These are phyloP conservation scores for Fraxinus velutina DNA, from an alignment of 305 asterid genomes.

Conservation along the genomic window DNA sequence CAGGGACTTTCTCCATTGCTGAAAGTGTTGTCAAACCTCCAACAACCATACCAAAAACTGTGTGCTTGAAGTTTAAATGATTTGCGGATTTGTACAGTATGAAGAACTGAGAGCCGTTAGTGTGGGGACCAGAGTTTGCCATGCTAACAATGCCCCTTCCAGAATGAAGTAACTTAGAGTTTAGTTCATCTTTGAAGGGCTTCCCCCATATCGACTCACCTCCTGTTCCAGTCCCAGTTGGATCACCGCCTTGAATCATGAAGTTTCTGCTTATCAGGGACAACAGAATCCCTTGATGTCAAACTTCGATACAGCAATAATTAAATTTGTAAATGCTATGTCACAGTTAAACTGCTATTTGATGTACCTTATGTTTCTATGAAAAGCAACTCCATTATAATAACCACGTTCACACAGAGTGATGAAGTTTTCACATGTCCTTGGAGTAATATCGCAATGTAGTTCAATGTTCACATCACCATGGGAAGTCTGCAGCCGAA, in stretches of 20 bases:
- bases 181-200: constrained; percentile 79
- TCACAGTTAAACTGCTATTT: constrained; percentile 1
- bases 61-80: constrained; percentile 88
- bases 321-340: not conserved
- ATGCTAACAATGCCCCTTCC: constrained; percentile 98
- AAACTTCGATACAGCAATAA: not conserved
- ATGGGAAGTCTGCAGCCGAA: constrained; percentile 81
- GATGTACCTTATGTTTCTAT: constrained; percentile 78
- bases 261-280: constrained; percentile 60
- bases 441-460: constrained; percentile 92
- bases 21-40: constrained; percentile 90
- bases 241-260: constrained; percentile 99
- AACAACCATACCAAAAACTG: constrained; percentile 91
- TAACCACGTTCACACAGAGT: constrained; percentile 87
- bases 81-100: constrained; percentile 91
- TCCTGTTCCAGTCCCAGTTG: constrained; percentile 87
- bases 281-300: constrained; percentile 21
- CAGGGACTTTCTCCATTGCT: constrained; percentile 83
- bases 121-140: constrained; percentile 96
- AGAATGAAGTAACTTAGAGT: constrained; percentile 89
- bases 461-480: constrained; percentile 97
- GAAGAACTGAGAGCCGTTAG: constrained; percentile 96
- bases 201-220: constrained; percentile 92
- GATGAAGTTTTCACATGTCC: constrained; percentile 89
- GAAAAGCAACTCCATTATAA: constrained; percentile 85